Base-by-base conservation (phyloP, 2,329 filamentous ascomycete species). In the Rasamsonia emersonii region DNA sequence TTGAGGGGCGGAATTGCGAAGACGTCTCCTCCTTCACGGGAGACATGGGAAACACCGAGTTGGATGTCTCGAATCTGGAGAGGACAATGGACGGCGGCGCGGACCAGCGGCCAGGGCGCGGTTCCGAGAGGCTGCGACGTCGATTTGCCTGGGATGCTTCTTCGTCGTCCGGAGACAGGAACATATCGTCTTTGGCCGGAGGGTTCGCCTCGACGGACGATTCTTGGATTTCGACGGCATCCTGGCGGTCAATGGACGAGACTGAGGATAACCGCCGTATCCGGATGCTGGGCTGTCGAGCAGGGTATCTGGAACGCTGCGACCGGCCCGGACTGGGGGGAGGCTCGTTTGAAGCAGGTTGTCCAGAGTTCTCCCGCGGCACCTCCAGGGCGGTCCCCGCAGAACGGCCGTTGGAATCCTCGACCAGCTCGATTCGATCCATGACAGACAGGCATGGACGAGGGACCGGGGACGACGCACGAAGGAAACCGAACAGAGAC, bases 101-200 rank as follows among this genome's bases (percentile, higher is more conserved):
- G 13, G 56, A 55, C 43, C 46, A 58, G 20, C 51, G 50, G 15
- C 50, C 49, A 9, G 46, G 54, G 25, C 54, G 56, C 13, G 59
- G 59, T 30, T 62, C 59, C 11, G 59, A 62, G 34, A 40, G 62
- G 39, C 59, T 62, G 40, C 59, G 58, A 24, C 59, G 56, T 23
- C 59, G 53, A 13, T 44, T 48, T 7, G 38, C 41, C 30, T 50
- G 41, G 38, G 42, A 44, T 17, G 43, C 39, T 34, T 56, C 50
- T 30, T 52, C 49, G 24, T 47, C 51, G 28, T 49, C 45, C 9
- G 43, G 8, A 36, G 30, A 5, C 17, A 33, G 31, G 16, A 13
- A 28, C 10, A 17, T 24, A 14, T 23, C 31, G 18, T 18, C 25
- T 21, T n/a, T 21, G 21, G 31, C 17, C 20, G 15, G 11, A 21